A percentile compares a stretch with the other conserved stretches of the same genome.
phyloP scores from a whole-genome alignment of 306 rosid species.

The Quercus cerris region DNA sequence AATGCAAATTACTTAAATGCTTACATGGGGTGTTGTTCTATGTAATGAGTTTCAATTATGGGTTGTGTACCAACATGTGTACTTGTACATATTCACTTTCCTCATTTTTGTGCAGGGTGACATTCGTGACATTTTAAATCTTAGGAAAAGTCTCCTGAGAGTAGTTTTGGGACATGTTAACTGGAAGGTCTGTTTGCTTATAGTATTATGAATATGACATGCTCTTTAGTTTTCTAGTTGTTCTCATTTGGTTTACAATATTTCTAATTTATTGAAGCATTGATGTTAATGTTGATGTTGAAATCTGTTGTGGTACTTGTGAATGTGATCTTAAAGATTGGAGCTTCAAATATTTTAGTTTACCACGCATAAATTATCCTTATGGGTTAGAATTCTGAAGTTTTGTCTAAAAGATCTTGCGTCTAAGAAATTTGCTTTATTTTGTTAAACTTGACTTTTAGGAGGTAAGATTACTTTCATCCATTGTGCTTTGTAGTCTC shows the following conservation, averaged over 20 bases:
- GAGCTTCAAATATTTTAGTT: background rate
- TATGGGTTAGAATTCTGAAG: background rate
- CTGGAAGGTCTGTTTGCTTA: slow-evolving; percentile 58
- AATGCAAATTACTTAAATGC: background rate
- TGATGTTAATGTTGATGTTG: background rate
- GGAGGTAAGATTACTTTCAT: background rate
- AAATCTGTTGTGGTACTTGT: background rate
- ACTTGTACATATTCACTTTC: background rate
- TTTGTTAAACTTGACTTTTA: background rate
- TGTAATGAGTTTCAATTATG: background rate
- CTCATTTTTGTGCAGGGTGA: slow-evolving; percentile 56
- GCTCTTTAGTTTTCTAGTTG: background rate
- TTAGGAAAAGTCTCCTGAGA: slow-evolving; percentile 71
- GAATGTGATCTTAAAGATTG: background rate
- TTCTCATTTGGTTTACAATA: background rate
- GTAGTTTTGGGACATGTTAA: slow-evolving; percentile 53
- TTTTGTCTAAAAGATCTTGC: background rate
- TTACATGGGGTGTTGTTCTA: background rate
- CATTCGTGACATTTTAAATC: slow-evolving; percentile 53
- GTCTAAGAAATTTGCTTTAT: background rate
- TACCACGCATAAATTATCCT: background rate
- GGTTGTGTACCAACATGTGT: background rate
- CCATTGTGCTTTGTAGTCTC: background rate
- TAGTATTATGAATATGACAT: slow-evolving; percentile 1
- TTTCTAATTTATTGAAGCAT: background rate